Conservation (phyloP, 2,329 filamentous ascomycete genomes). For the Aspergillus versicolor region DNA sequence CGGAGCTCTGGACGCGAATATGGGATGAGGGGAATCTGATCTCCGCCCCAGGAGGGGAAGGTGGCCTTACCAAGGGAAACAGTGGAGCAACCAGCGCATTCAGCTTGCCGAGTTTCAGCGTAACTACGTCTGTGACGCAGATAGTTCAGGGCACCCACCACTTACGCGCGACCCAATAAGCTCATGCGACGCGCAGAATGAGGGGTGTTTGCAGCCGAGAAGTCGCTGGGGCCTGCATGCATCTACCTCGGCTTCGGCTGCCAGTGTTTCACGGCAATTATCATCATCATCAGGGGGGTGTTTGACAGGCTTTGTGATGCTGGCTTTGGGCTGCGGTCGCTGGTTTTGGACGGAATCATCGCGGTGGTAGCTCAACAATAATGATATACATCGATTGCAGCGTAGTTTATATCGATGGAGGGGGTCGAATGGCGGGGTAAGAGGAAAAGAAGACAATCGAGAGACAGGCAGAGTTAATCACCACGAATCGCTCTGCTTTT, state of each 20-base stretch:
- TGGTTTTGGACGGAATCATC: too few species aligned
- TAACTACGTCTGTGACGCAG: background rate
- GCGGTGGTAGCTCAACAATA: background rate
- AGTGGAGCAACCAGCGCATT: background rate
- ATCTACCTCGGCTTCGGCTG: too few species aligned
- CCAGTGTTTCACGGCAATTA: background rate
- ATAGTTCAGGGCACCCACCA: background rate
- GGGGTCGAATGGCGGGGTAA: background rate
- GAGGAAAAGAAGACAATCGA: background rate
- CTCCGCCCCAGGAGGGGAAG: background rate
- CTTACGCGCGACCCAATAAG: background rate
- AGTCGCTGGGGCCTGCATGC: background rate
- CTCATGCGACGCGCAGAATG: background rate
- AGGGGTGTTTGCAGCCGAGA: slow-evolving; percentile 3
- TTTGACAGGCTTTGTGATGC: background rate
- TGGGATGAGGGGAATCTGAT: background rate
- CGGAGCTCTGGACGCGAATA: background rate
- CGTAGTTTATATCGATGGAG: background rate
- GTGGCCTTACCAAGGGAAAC: background rate
- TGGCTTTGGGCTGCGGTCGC: background rate
- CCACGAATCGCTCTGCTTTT: background rate
- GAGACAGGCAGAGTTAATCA: too few species aligned
- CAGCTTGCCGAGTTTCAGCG: background rate
- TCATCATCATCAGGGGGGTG: background rate
- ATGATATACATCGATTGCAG: background rate